Conservation (phyloP, 208 protist species). For the Leishmania guyanensis region DNA sequence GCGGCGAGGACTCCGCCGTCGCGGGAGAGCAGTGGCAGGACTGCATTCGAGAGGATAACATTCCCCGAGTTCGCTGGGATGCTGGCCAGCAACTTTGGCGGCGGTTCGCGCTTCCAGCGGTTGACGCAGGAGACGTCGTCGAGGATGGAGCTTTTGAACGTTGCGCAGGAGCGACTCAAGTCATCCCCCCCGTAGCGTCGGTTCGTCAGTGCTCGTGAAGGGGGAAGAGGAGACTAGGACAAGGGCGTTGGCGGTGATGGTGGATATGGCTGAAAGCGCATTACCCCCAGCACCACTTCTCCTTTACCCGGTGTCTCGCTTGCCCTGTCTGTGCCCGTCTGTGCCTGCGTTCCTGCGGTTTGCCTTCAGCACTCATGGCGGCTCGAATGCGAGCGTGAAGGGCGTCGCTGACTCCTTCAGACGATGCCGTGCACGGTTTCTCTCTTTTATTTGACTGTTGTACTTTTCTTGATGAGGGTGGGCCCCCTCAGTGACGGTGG, state of each 20-base stretch:
- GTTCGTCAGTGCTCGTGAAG: not conserved
- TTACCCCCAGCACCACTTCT: not conserved
- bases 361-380: too few species aligned
- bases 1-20: constrained; percentile 13
- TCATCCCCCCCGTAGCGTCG: constrained; percentile 3
- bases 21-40: constrained; percentile 1
- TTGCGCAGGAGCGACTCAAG: constrained; percentile 39
- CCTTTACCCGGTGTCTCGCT: not conserved
- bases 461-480: too few species aligned
- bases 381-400: not conserved
- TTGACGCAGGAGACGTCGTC: constrained; percentile 67
- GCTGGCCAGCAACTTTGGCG: constrained; percentile 77
- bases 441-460: too few species aligned
- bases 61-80: constrained; percentile 64
- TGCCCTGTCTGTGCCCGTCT: too few species aligned
- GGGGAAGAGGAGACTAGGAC: not conserved
- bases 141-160: constrained; percentile 40
- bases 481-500: not conserved
- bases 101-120: constrained; percentile 81
- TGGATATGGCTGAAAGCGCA: not conserved
- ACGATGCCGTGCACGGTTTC: not conserved
- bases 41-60: constrained; percentile 51
- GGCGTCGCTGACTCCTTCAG: not conserved
- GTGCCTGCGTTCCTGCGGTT: not conserved
- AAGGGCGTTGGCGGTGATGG: not conserved